A percentile compares a stretch with the other conserved stretches of the same genome.
Evolutionary conservation across 2,329 filamentous ascomycete species (phyloP).

Genomic region (Pseudogymnoascus verrucosus): DNA sequence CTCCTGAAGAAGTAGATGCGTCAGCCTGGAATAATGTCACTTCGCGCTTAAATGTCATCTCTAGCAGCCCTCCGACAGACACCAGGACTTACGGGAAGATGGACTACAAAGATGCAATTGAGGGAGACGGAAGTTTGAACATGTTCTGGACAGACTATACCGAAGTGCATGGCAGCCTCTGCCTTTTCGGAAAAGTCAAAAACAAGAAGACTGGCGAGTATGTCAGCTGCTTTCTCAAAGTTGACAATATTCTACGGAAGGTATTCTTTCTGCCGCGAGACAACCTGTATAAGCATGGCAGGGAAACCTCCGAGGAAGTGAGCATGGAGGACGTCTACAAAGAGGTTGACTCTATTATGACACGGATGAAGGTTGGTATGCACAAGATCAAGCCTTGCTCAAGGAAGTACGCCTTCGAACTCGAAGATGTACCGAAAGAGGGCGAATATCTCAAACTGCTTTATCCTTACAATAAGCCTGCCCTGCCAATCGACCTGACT

Average conservation of each 20-base stretch:
- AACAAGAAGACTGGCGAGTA: slow-evolving; percentile 74
- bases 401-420: slow-evolving; percentile 92
- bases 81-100: slow-evolving; percentile 65
- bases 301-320: slow-evolving; percentile 67
- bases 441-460: slow-evolving; percentile 90
- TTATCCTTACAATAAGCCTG: slow-evolving; percentile 82
- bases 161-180: slow-evolving; percentile 83
- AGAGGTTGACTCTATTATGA: slow-evolving; percentile 85
- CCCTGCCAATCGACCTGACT: slow-evolving; percentile 58
- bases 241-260: slow-evolving; percentile 90
- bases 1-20: slow-evolving; percentile 60
- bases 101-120: slow-evolving; percentile 75
- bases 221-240: slow-evolving; percentile 89
- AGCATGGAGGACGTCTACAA: slow-evolving; percentile 83
- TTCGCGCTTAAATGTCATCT: slow-evolving; percentile 76
- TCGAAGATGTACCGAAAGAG: slow-evolving; percentile 79
- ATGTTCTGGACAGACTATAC: slow-evolving; percentile 98
- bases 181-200: slow-evolving; percentile 90
- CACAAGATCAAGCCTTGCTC: slow-evolving; percentile 89
- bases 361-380: slow-evolving; percentile 72
- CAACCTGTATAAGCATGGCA: slow-evolving; percentile 51
- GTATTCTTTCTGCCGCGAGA: slow-evolving; percentile 86
- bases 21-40: slow-evolving; percentile 85
- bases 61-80: slow-evolving; percentile 61
- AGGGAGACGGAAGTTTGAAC: slow-evolving; percentile 81